phyloP scores from a whole-genome alignment of 805 yeast species.

The Grigorovia jiainica region DNA sequence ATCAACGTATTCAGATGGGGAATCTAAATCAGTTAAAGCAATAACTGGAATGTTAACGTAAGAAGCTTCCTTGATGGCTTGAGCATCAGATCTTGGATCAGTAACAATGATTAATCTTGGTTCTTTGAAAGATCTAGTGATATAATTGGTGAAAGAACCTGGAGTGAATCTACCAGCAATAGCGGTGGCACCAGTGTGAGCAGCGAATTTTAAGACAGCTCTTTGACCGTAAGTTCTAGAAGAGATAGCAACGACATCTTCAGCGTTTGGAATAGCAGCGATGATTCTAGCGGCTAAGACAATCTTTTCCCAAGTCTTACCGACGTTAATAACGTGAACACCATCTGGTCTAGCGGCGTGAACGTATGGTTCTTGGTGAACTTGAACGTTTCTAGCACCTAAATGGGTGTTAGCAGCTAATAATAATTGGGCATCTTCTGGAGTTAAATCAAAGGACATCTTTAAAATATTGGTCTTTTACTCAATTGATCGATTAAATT shows the following conservation, averaged over 20 bases:
- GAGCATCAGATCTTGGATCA: conserved; percentile 99
- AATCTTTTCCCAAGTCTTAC: conserved; percentile 99
- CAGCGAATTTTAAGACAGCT: conserved; percentile 98
- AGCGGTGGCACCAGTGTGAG: conserved; percentile 99
- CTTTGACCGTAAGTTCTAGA: conserved; percentile 99
- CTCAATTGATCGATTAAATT: conserved; percentile 2
- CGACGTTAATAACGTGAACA: conserved; percentile 95
- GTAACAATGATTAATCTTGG: conserved; percentile 99
- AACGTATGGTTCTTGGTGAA: conserved; percentile 44
- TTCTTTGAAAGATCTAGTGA: conserved; percentile 99
- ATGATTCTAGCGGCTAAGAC: conserved; percentile 99
- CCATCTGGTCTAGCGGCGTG: conserved; percentile 99
- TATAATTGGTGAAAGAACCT: conserved; percentile 99
- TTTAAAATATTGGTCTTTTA: conserved; percentile 17
- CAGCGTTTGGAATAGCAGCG: conserved; percentile 98
- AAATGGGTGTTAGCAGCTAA: conserved; percentile 99
- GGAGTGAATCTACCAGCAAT: conserved; percentile 99
- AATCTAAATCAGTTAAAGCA: conserved; percentile 97
- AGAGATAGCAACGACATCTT: conserved; percentile 97
- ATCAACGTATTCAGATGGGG: conserved; percentile 98
- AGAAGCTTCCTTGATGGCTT: conserved; percentile 99
- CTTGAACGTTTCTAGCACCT: conserved; percentile 98
- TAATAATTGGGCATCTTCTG: conserved; percentile 97
- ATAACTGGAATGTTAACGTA: conserved; percentile 99
- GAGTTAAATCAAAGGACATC: conserved; percentile 86